These are phyloP conservation scores for Aspergillus puulaauensis DNA, from an alignment of 2,329 filamentous ascomycete species.

Conservation along the genomic window DNA sequence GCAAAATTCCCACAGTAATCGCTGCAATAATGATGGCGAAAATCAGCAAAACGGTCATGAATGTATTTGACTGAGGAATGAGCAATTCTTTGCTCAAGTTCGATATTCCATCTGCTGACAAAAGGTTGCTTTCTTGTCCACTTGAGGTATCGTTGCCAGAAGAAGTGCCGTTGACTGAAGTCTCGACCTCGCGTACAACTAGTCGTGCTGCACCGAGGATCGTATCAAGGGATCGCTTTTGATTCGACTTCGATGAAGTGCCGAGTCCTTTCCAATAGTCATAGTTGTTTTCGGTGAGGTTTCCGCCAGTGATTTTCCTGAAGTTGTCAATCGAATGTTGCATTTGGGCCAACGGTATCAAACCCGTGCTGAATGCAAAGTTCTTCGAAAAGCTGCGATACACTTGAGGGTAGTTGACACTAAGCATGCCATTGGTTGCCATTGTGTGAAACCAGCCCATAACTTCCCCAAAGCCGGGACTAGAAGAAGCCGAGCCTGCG, in stretches of 20 bases:
- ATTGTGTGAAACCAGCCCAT: slow-evolving; percentile 90
- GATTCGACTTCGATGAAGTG: slow-evolving; percentile 51
- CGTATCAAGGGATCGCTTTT: slow-evolving; percentile 57
- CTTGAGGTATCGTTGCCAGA: slow-evolving; percentile 25
- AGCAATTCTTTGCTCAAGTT: slow-evolving; percentile 79
- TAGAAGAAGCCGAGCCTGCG: slow-evolving; percentile 63
- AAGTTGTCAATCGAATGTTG: slow-evolving; percentile 83
- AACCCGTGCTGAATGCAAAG: slow-evolving; percentile 85
- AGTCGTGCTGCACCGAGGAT: slow-evolving; percentile 49
- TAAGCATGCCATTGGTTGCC: slow-evolving; percentile 95
- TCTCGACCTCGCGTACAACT: slow-evolving; percentile 50
- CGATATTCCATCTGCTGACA: slow-evolving; percentile 71
- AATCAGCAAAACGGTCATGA: slow-evolving; percentile 90
- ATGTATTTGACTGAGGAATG: slow-evolving; percentile 86
- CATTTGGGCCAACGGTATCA: slow-evolving; percentile 79
- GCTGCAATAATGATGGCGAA: slow-evolving; percentile 83
- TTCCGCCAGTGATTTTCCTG: slow-evolving; percentile 76
- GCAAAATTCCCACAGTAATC: slow-evolving; percentile 80
- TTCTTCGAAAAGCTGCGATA: slow-evolving; percentile 91
- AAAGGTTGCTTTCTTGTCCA: slow-evolving; percentile 29
- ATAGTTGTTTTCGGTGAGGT: slow-evolving; percentile 78
- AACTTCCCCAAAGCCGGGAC: slow-evolving; percentile 82
- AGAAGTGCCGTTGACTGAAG: slow-evolving; percentile 42
- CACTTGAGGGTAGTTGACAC: slow-evolving; percentile 79
- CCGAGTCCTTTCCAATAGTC: slow-evolving; percentile 51